Evolutionary conservation across 2,329 filamentous ascomycete genomes (phyloP).

Genomic region (Ophiognomonia clavigignenti-juglandacearum): DNA sequence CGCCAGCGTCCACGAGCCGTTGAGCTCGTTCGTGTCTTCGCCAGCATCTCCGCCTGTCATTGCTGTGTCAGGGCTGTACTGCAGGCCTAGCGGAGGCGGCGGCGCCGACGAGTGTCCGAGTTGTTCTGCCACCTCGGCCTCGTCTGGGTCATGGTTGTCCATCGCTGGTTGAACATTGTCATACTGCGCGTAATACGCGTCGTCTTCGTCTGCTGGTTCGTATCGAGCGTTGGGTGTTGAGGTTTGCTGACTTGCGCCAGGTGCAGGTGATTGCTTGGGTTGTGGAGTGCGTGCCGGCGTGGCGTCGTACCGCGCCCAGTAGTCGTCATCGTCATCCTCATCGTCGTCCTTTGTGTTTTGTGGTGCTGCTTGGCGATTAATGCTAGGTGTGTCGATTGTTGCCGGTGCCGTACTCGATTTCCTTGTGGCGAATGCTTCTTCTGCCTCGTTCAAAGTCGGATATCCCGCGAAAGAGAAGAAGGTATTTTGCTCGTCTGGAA

Average conservation of each 20-base stretch:
- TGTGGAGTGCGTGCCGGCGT: conserved; percentile 63
- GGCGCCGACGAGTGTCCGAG: conserved; percentile 29
- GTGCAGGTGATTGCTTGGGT: conserved; percentile 58
- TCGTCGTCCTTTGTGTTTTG: conserved; percentile 32
- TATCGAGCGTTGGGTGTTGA: conserved; percentile 24
- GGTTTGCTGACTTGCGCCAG: conserved; percentile 29
- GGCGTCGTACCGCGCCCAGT: conserved; percentile 75
- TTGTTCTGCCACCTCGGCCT: conserved; percentile 36
- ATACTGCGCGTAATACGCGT: conserved; percentile 73
- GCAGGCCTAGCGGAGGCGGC: conserved; percentile 30
- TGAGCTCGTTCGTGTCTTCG: conserved; percentile 30
- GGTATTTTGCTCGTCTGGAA: conserved; percentile 52
- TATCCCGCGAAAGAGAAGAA: conserved; percentile 49
- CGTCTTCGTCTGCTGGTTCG: conserved; percentile 45
- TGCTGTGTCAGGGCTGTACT: conserved; percentile 19
- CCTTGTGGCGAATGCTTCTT: conserved; percentile 44
- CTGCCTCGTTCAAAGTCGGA: conserved; percentile 53
- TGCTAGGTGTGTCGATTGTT: conserved; percentile 6
- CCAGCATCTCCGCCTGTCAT: conserved; percentile 18
- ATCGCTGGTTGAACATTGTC: conserved; percentile 74
- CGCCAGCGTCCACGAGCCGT: conserved; percentile 38
- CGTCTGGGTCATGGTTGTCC: conserved; percentile 77
- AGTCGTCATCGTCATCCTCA: conserved; percentile 69
- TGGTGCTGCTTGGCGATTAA: conserved; percentile 18
- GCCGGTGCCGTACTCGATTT: conserved; percentile 20